Evolutionary conservation across 495 filamentous ascomycete species (phyloP).

Genomic region (Schizothecium vesticola): DNA sequence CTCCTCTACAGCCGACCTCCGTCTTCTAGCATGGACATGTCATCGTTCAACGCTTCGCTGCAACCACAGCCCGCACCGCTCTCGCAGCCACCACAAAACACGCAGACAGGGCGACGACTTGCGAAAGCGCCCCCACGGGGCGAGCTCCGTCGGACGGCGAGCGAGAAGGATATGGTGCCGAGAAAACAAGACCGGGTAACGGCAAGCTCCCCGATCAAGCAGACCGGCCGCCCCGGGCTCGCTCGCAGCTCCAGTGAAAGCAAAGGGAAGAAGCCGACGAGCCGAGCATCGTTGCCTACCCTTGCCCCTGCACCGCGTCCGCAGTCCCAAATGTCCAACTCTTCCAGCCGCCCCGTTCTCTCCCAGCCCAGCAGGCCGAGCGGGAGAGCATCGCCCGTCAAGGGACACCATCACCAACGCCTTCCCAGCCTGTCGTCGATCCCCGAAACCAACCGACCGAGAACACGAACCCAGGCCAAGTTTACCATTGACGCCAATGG

Average conservation of each 20-base stretch:
- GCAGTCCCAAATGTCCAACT: slow-evolving; percentile 18
- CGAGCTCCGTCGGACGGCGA: slow-evolving; percentile 39
- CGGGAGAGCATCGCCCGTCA: slow-evolving; percentile 47
- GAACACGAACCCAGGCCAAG: slow-evolving; percentile 53
- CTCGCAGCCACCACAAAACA: slow-evolving; percentile 19
- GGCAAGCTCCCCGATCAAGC: slow-evolving; percentile 51
- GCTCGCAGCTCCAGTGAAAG: slow-evolving; percentile 58
- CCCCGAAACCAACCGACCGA: slow-evolving; percentile 39
- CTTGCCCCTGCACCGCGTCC: slow-evolving; percentile 31
- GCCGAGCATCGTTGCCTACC: slow-evolving; percentile 30
- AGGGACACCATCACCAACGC: slow-evolving; percentile 38
- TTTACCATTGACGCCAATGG: slow-evolving; percentile 69
- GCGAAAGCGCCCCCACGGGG: slow-evolving; percentile 27
- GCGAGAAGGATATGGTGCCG: slow-evolving; percentile 32
- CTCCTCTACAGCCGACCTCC: slow-evolving; percentile 44
- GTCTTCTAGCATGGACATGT: slow-evolving; percentile 37
- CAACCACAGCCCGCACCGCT: slow-evolving; percentile 25
- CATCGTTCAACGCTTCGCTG: slow-evolving; percentile 30
- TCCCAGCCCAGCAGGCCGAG: slow-evolving; percentile 34
- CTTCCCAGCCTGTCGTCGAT: slow-evolving; percentile 47
- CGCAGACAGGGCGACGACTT: slow-evolving; percentile 10
- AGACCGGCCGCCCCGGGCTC: slow-evolving; percentile 47
- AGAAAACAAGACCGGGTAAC: slow-evolving; percentile 39
- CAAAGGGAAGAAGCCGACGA: slow-evolving; percentile 31
- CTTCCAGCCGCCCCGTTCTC: slow-evolving; percentile 27